These are phyloP conservation scores for Physcia stellaris DNA, from an alignment of 495 filamentous ascomycete species.

Conservation along the genomic window DNA sequence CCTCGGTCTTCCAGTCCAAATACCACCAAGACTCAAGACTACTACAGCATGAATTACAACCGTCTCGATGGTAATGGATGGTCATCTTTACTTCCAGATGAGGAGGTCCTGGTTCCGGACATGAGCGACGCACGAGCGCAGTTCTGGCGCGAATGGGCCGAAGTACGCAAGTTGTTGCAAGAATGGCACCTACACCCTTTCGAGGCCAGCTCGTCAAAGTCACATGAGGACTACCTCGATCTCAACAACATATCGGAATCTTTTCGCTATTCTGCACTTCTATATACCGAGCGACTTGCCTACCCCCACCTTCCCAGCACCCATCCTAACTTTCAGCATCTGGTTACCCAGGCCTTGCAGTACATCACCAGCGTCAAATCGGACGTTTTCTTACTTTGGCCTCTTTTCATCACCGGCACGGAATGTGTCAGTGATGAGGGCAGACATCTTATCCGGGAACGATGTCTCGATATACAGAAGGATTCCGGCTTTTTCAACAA, in stretches of 20 bases:
- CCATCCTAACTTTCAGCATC: slow-evolving; percentile 68
- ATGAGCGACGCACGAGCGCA: slow-evolving; percentile 41
- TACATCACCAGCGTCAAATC: slow-evolving; percentile 67
- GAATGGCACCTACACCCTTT: slow-evolving; percentile 61
- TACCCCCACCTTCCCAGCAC: slow-evolving; percentile 60
- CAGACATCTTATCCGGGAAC: slow-evolving; percentile 58
- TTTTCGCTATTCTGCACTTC: slow-evolving; percentile 76
- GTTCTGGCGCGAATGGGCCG: slow-evolving; percentile 82
- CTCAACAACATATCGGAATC: slow-evolving; percentile 64
- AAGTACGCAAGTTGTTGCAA: slow-evolving; percentile 61
- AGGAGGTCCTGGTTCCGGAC: slow-evolving; percentile 20
- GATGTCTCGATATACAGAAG: slow-evolving; percentile 74
- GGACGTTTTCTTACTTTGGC: slow-evolving; percentile 90
- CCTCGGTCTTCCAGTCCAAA: slow-evolving; percentile 21
- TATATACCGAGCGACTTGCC: slow-evolving; percentile 83
- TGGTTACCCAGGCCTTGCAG: slow-evolving; percentile 67
- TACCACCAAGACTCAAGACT: slow-evolving; percentile 26
- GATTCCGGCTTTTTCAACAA: slow-evolving; percentile 91
- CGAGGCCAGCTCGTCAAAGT: slow-evolving; percentile 28
- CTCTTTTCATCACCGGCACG: slow-evolving; percentile 78
- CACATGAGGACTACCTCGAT: slow-evolving; percentile 21
- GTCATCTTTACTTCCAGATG: slow-evolving; percentile 32
- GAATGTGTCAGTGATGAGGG: slow-evolving; percentile 79
- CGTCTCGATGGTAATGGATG: slow-evolving; percentile 55
- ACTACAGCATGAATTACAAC: slow-evolving; percentile 39